Conservation (phyloP, 768 basidiomycete species). For the Lentinula guzmanii region DNA sequence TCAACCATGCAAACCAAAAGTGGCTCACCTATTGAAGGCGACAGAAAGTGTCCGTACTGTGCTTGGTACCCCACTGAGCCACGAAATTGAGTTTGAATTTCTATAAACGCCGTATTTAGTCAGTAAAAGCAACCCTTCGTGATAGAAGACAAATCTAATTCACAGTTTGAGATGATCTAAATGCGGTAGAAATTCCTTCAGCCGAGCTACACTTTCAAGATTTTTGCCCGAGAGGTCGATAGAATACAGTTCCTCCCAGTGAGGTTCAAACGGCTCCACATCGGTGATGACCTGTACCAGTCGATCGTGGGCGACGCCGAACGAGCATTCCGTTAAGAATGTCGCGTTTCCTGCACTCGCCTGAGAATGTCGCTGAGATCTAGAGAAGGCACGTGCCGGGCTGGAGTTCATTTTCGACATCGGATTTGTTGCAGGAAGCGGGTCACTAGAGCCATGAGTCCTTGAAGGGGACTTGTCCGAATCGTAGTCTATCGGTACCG, state of each 20-base stretch:
- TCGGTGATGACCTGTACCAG: slow-evolving; percentile 92
- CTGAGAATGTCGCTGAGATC: slow-evolving; percentile 22
- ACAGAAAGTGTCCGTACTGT: slow-evolving; percentile 73
- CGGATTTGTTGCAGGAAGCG: slow-evolving; percentile 34
- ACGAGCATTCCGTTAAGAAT: slow-evolving; percentile 94
- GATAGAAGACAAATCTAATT: slow-evolving; percentile 24
- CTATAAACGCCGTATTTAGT: slow-evolving; percentile 26
- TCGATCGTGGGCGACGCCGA: slow-evolving; percentile 87
- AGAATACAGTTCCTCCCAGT: slow-evolving; percentile 77
- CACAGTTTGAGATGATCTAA: slow-evolving; percentile 75
- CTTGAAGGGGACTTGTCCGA: slow-evolving; percentile 54
- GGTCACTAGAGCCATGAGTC: slow-evolving; percentile 35
- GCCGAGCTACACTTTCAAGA: slow-evolving; percentile 73
- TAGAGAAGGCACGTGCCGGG: slow-evolving; percentile 34
- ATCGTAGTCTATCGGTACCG: slow-evolving; percentile 14
- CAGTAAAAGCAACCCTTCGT: background rate
- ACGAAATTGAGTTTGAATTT: slow-evolving; percentile 67
- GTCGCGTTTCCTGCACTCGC: slow-evolving; percentile 30
- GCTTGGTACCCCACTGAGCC: slow-evolving; percentile 74
- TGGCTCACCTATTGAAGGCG: slow-evolving; percentile 62
- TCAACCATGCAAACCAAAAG: background rate
- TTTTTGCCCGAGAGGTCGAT: slow-evolving; percentile 74
- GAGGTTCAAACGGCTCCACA: slow-evolving; percentile 88
- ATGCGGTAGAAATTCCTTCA: slow-evolving; percentile 85
- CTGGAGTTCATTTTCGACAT: slow-evolving; percentile 25